A percentile compares a stretch with the other conserved stretches of the same genome.
phyloP scores from a whole-genome alignment of 179 eudicot genomes.

The Carnegiea gigantea region DNA sequence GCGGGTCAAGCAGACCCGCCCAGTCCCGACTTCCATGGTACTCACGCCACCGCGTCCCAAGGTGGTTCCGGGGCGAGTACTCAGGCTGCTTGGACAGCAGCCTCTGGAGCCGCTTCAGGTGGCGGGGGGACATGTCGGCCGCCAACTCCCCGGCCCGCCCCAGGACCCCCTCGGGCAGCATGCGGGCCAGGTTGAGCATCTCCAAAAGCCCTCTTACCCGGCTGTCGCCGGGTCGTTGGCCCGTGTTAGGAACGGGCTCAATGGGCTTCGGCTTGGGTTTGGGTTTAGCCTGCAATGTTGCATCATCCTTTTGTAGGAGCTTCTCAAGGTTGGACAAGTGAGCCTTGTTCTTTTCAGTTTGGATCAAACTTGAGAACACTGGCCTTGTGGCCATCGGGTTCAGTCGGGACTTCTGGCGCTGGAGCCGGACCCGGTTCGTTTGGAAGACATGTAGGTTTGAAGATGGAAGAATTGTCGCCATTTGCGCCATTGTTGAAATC shows the following conservation, averaged over 20 bases:
- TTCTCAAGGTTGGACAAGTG: slow-evolving; percentile 69
- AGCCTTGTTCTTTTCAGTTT: slow-evolving; percentile 24
- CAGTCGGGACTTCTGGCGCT: slow-evolving; percentile 22
- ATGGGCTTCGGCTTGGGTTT: slow-evolving; percentile 23
- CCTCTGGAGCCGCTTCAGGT: slow-evolving; percentile 57
- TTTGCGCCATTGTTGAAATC: slow-evolving; percentile 25
- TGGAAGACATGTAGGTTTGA: slow-evolving; percentile 20
- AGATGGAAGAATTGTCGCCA: slow-evolving; percentile 21
- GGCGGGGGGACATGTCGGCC: slow-evolving; percentile 73
- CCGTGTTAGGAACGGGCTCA: slow-evolving; percentile 15
- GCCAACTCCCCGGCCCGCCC: slow-evolving; percentile 50
- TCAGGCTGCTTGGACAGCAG: slow-evolving; percentile 53
- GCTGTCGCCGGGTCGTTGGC: slow-evolving; percentile 3
- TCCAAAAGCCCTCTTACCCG: slow-evolving; percentile 35
- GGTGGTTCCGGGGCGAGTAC: slow-evolving; percentile 69
- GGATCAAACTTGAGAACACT: slow-evolving; percentile 9
- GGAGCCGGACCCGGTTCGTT: slow-evolving; percentile 28
- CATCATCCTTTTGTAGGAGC: slow-evolving; percentile 38
- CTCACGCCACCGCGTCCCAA: slow-evolving; percentile 49
- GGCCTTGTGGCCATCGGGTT: slow-evolving; percentile 19
- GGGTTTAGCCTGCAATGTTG: neutral
- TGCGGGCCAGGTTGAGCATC: slow-evolving; percentile 38
- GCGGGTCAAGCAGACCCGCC: slow-evolving; percentile 49
- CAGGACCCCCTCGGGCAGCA: slow-evolving; percentile 57
- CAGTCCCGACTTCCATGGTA: slow-evolving; percentile 47